phyloP scores from a whole-genome alignment of 1,139 yeast species.

The Saccharomyces pastorianus region DNA sequence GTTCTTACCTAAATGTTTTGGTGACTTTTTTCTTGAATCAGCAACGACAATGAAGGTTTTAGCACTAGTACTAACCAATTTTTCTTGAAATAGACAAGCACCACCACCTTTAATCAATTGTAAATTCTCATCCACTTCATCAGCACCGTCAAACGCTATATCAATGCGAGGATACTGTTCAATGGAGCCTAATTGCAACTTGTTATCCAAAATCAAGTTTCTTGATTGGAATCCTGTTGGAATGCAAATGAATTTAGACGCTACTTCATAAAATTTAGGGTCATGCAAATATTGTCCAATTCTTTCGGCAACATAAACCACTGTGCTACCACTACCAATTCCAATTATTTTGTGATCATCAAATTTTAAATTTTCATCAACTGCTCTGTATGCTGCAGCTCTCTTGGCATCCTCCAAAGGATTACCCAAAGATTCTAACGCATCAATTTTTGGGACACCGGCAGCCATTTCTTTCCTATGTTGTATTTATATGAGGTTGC shows the following conservation, averaged over 20 bases:
- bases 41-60: conserved; percentile 79
- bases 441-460: conserved; percentile 11
- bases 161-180: conserved; percentile 78
- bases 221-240: conserved; percentile 97
- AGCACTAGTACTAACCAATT: conserved; percentile 80
- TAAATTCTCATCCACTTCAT: conserved; percentile 76
- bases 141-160: conserved; percentile 97
- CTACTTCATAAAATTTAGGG: conserved; percentile 34
- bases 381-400: conserved; percentile 85
- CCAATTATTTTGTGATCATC: conserved; percentile 69
- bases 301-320: conserved; percentile 90
- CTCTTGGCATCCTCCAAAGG: conserved; percentile 47
- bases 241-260: conserved; percentile 60
- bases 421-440: conserved; percentile 26
- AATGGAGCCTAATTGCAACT: conserved; percentile 67
- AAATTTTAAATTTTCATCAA: conserved; percentile 72
- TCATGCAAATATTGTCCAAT: conserved; percentile 44
- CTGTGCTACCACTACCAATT: conserved; percentile 95
- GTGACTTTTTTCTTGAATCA: conserved; percentile 77
- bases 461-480: neutral
- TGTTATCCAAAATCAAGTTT: conserved; percentile 74
- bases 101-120: conserved; percentile 98
- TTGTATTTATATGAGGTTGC: neutral
- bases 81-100: conserved; percentile 94
- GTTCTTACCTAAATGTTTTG: conserved; percentile 53